phyloP scores from a whole-genome alignment of 768 basidiomycete species.

The Cystofilobasidium capitatum region DNA sequence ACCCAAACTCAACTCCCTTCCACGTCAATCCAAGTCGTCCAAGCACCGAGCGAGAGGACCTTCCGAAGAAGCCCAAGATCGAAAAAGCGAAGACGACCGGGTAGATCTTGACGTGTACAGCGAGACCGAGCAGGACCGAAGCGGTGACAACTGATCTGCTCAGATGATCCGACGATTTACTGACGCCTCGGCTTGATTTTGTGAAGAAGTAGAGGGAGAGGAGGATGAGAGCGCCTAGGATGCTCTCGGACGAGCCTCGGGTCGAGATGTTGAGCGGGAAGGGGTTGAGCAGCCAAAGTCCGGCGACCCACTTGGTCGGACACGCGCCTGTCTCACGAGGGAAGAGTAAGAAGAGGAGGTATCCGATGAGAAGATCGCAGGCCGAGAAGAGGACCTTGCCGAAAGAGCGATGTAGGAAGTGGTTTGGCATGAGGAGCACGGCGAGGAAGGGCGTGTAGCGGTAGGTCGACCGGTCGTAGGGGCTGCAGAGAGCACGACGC shows the following conservation, averaged over 20 bases:
- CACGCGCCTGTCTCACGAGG: conserved; percentile 30
- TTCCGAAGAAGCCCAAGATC: conserved; percentile 48
- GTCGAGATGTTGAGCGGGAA: conserved; percentile 94
- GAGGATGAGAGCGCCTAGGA: conserved; percentile 71
- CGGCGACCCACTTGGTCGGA: conserved; percentile 49
- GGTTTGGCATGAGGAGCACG: conserved; percentile 67
- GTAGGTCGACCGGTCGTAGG: conserved; percentile 84
- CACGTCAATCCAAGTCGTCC: conserved; percentile 39
- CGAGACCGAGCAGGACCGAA: conserved; percentile 65
- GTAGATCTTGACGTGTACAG: conserved; percentile 95
- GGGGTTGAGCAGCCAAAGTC: conserved; percentile 80
- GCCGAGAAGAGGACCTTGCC: conserved; percentile 82
- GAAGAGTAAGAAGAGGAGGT: conserved; percentile 51
- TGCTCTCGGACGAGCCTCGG: conserved; percentile 85
- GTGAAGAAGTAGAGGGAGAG: conserved; percentile 45
- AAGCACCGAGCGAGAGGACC: conserved; percentile 39
- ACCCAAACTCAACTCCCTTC: conserved; percentile 49
- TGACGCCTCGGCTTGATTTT: background rate
- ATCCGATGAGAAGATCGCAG: conserved; percentile 63
- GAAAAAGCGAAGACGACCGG: conserved; percentile 83
- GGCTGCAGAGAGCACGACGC: conserved; percentile 47
- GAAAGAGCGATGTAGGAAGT: conserved; percentile 68
- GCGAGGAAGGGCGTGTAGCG: conserved; percentile 93
- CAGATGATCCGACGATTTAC: conserved; percentile 36
- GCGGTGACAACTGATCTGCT: conserved; percentile 37